Percentiles rank a stretch among this genome's conserved stretches.
phyloP scores from a whole-genome alignment of 75 land plant genomes.

The Sequoiadendron giganteum region DNA sequence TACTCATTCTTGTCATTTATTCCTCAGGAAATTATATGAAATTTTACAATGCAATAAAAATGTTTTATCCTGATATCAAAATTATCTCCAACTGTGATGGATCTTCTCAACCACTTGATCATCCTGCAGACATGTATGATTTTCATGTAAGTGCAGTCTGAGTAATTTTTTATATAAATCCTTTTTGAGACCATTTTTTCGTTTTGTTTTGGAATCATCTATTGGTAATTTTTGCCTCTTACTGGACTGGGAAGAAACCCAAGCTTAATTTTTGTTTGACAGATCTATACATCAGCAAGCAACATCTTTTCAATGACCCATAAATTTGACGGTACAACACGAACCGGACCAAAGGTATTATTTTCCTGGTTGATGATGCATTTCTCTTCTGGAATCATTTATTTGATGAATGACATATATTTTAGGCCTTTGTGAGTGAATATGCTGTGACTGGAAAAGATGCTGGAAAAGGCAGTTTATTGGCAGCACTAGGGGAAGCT shows the following conservation, averaged over 20 bases:
- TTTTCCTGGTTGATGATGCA: not conserved
- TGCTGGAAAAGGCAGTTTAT: constrained; percentile 79
- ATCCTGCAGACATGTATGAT: constrained; percentile 93
- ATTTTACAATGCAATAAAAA: constrained; percentile 77
- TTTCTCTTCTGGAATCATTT: not conserved
- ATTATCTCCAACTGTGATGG: constrained; percentile 93
- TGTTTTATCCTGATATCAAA: constrained; percentile 83
- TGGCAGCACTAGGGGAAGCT: constrained; percentile 84
- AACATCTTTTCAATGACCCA: constrained; percentile 62
- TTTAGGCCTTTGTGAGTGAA: constrained; percentile 92
- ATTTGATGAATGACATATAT: not conserved
- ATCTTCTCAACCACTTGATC: constrained; percentile 61
- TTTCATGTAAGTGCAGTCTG: constrained; percentile 63
- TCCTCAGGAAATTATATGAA: constrained; percentile 76
- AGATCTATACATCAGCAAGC: constrained; percentile 68
- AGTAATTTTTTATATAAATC: too few relatives aligned
- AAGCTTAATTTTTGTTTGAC: constrained; percentile 5
- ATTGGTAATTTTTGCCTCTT: not conserved
- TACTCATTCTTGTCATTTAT: not conserved
- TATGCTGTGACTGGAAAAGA: constrained; percentile 89
- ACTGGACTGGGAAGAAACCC: not conserved
- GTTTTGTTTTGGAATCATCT: not conserved
- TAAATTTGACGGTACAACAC: constrained; percentile 64
- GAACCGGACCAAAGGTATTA: constrained; percentile 88
- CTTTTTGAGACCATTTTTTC: not conserved